Conservation (phyloP, 2,329 filamentous ascomycete species). For the Spiromastix sp. region DNA sequence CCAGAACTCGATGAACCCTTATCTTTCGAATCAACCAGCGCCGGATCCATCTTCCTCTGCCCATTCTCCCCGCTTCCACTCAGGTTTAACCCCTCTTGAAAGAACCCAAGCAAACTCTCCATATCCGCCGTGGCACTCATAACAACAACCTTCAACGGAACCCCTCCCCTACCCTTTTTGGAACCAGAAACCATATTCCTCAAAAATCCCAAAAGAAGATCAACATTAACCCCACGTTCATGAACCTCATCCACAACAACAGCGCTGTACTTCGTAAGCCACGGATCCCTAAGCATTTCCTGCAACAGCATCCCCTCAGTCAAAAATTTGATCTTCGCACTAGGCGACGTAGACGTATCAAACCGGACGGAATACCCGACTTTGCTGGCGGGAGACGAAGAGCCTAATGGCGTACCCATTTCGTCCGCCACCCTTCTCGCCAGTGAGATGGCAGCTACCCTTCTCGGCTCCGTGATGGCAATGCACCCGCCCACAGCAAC, state of each 20-base stretch:
- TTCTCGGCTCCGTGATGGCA: constrained; percentile 85
- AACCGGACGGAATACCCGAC: constrained; percentile 96
- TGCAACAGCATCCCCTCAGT: constrained; percentile 95
- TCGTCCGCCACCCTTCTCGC: constrained; percentile 82
- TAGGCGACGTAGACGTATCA: constrained; percentile 71
- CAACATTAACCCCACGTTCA: constrained; percentile 89
- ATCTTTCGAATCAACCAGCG: neutral
- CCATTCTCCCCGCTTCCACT: constrained; percentile 5
- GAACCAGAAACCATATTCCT: constrained; percentile 57
- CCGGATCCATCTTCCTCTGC: neutral
- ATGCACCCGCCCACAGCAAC: constrained; percentile 64
- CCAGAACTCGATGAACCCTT: neutral
- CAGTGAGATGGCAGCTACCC: constrained; percentile 86
- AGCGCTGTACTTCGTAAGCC: constrained; percentile 74
- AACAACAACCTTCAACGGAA: constrained; percentile 76
- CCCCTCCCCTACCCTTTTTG: constrained; percentile 55
- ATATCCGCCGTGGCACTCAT: constrained; percentile 97
- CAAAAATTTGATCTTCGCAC: constrained; percentile 82
- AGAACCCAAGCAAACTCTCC: constrained; percentile 66
- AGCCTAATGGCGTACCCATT: constrained; percentile 55
- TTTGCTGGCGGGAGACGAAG: constrained; percentile 46
- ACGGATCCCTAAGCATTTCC: constrained; percentile 78
- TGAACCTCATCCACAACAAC: constrained; percentile 95
- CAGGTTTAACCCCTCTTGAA: constrained; percentile 35
- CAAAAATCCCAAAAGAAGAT: constrained; percentile 80